Evolutionary conservation across 2,329 filamentous ascomycete species (phyloP).

Genomic region (Paraphoma chrysanthemicola): DNA sequence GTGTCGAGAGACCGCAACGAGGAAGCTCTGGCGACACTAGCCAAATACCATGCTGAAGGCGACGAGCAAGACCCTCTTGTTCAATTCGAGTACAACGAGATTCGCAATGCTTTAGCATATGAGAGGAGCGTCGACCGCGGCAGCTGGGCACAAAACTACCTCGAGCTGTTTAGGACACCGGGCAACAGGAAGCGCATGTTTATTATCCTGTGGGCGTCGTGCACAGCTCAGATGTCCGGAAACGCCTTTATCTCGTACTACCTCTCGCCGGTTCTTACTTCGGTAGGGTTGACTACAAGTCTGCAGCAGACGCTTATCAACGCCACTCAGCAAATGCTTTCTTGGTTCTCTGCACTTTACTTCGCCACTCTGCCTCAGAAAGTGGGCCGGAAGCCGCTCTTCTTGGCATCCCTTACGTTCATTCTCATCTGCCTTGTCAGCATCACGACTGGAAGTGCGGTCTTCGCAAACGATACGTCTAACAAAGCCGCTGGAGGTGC

Average conservation of each 20-base stretch:
- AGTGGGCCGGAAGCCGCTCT: not conserved
- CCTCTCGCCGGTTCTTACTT: not conserved
- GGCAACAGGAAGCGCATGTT: not conserved
- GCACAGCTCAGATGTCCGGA: not conserved
- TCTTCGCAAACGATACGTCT: not conserved
- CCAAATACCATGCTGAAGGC: conserved; percentile 69
- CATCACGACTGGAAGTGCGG: not conserved
- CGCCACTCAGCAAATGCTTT: not conserved
- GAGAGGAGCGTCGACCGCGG: conserved; percentile 43
- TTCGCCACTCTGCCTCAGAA: not conserved
- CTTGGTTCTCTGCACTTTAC: not conserved
- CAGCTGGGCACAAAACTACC: not conserved
- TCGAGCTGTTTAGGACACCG: not conserved
- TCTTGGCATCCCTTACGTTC: not conserved
- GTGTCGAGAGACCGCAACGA: conserved; percentile 68
- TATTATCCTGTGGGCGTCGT: not conserved
- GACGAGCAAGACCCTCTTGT: conserved; percentile 66
- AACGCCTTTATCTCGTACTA: not conserved
- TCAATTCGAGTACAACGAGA: conserved; percentile 71
- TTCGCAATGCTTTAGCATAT: conserved; percentile 69
- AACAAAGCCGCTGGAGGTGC: not conserved
- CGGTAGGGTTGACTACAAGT: not conserved
- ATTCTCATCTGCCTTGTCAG: not conserved
- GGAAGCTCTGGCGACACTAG: conserved; percentile 66
- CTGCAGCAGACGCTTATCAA: not conserved